Conservation (phyloP, 164 flowering plant genomes). For the Houttuynia cordata region DNA sequence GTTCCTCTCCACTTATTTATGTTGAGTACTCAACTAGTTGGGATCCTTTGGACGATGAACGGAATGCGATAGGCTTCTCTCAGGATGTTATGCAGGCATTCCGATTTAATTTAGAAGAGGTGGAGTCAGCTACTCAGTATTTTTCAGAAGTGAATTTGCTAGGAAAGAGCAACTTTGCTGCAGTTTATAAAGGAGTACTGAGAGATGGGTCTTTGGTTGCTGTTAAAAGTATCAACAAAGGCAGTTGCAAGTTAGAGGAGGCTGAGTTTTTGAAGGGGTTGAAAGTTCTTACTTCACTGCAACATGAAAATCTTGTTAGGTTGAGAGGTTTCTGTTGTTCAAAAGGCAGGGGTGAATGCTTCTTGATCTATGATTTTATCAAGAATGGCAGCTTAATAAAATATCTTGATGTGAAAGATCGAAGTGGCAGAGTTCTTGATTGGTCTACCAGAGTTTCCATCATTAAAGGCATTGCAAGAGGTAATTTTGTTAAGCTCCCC, state of each 20-base stretch:
- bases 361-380: conserved; percentile 68
- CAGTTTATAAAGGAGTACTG: conserved; percentile 55
- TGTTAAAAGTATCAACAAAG: conserved; percentile 63
- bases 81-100: conserved; percentile 58
- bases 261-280: conserved; percentile 75
- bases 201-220: conserved; percentile 82
- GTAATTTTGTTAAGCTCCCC: conserved; percentile 19
- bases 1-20: conserved; percentile 67
- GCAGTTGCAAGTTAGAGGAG: conserved; percentile 79
- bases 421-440: conserved; percentile 41
- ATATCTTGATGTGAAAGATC: conserved; percentile 53
- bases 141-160: conserved; percentile 72
- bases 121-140: conserved; percentile 83
- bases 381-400: conserved; percentile 60
- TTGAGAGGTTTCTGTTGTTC: conserved; percentile 95
- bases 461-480: conserved; percentile 82
- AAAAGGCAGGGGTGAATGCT: conserved; percentile 85
- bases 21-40: conserved; percentile 85
- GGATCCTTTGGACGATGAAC: conserved; percentile 70
- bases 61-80: conserved; percentile 29
- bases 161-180: conserved; percentile 70
- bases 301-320: conserved; percentile 65
- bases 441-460: conserved; percentile 78
- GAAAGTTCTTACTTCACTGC: conserved; percentile 51
- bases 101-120: conserved; percentile 66